Percentiles rank a stretch among this genome's conserved stretches.
Evolutionary conservation across 805 yeast species (phyloP).

Genomic region (Vanderwaltozyma verrucispora): DNA sequence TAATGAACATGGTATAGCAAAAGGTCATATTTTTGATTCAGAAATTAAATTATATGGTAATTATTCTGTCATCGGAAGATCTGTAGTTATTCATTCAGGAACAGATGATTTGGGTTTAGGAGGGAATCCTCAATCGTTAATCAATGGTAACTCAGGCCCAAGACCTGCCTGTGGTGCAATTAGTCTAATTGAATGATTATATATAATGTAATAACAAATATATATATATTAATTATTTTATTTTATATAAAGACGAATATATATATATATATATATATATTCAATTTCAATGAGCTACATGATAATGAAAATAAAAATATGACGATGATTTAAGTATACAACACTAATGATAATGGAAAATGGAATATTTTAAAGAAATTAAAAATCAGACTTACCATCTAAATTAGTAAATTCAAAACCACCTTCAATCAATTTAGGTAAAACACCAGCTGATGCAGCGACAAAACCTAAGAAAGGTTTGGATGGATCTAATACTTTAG

Average conservation of each 20-base stretch:
- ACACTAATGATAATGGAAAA: neutral
- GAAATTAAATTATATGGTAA: conserved; percentile 76
- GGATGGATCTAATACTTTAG: conserved; percentile 94
- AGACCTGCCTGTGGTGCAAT: conserved; percentile 99
- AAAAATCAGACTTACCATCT: conserved; percentile 6
- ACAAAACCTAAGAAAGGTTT: conserved; percentile 92
- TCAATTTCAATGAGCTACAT: too few species aligned
- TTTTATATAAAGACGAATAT: too few species aligned
- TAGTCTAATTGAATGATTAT: conserved; percentile 34
- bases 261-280: too few species aligned
- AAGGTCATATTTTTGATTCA: conserved; percentile 73
- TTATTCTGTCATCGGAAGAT: conserved; percentile 84
- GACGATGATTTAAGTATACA: conserved; percentile 1
- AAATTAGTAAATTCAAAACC: conserved; percentile 11
- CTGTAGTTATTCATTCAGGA: conserved; percentile 90
- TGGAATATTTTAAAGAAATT: neutral
- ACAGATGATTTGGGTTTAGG: conserved; percentile 92
- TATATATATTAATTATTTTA: too few species aligned
- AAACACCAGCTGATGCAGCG: conserved; percentile 83
- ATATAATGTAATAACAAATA: neutral
- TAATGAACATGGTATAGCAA: conserved; percentile 80
- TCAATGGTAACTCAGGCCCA: conserved; percentile 96
- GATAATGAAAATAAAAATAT: neutral
- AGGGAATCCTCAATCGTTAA: conserved; percentile 79
- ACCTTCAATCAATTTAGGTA: conserved; percentile 51